Conservation (phyloP, 2,329 filamentous ascomycete genomes). For the Penicillium sp. region DNA sequence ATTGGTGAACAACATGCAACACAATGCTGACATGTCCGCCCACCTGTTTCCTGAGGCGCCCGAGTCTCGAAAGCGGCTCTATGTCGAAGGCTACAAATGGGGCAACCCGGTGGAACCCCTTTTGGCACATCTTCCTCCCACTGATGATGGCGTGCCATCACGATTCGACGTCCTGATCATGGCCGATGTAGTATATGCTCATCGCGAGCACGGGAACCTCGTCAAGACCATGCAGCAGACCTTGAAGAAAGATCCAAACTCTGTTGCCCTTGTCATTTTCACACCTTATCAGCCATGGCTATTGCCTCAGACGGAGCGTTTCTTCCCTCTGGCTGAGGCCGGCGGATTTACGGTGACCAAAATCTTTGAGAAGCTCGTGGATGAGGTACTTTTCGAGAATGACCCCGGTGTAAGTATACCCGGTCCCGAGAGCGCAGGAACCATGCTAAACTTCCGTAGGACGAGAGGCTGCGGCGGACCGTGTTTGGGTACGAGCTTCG, state of each 20-base stretch:
- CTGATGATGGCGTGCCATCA: constrained; percentile 56
- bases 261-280: constrained; percentile 81
- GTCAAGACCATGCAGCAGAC: constrained; percentile 66
- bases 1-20: constrained; percentile 71
- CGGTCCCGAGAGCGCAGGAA: not conserved
- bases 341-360: constrained; percentile 72
- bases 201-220: constrained; percentile 77
- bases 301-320: constrained; percentile 74
- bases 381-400: constrained; percentile 81
- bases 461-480: constrained; percentile 73
- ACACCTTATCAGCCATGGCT: constrained; percentile 92
- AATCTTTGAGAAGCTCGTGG: constrained; percentile 75
- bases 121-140: constrained; percentile 51
- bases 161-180: constrained; percentile 77
- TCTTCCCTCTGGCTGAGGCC: constrained; percentile 72
- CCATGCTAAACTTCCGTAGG: constrained; percentile 41
- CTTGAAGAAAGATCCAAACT: constrained; percentile 52
- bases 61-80: constrained; percentile 40
- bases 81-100: constrained; percentile 76
- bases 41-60: constrained; percentile 36
- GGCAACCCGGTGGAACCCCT: constrained; percentile 61
- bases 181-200: constrained; percentile 85
- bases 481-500: constrained; percentile 72
- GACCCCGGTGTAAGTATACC: constrained; percentile 63
- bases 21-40: constrained; percentile 63